Base-by-base conservation (phyloP, 139 green algal species). In the Ettlia oleoabundans region DNA sequence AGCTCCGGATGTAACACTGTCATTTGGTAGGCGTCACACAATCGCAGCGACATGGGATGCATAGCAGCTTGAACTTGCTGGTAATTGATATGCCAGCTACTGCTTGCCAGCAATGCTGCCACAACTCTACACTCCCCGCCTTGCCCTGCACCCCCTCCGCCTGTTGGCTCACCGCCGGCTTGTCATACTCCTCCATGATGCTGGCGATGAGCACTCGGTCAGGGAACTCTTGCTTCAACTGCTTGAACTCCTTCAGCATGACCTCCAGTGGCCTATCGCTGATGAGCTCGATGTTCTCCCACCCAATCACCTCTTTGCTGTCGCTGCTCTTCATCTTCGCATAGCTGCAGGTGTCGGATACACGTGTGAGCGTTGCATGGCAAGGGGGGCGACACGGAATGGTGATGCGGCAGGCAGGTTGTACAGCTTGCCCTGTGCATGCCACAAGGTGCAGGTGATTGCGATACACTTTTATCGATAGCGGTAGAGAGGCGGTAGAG, bases 211-310 rank as follows among this genome's bases (percentile, higher is more conserved):
- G 91, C 0, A 99, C 81, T 0, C 94, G 85, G 83, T 98, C 90
- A 3, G 96, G 96, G 81, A 94, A 99, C 90, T 99, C 96, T 47
- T 93, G 43, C 87, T 98, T 98, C 15, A 99, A 90, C 43, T 88
- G 92, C 89, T 91, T 94, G 78, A 98, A 89, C 80, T 98, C 95
- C 40, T 88, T 87, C 53, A 99, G 92, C 96, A 99, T 99, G 7
- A 86, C 88, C 80, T 98, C 91, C 58, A 99, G 91, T 13, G 96
- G 94, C 7, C 96, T 87, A 86, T 99, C 96, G 77, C 84, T 92
- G 92, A 98, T 98, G 53, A 98, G 91, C 86, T 98, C 95, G 53
- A 98, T 98, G 86, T 98, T 98, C 76, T 98, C 90, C 95, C 96
- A 99, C 24, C 96, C 96, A 69, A 99, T 94, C 37, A 98, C 91